phyloP scores from a whole-genome alignment of 306 rosid species.

The Gillenia trifoliata region DNA sequence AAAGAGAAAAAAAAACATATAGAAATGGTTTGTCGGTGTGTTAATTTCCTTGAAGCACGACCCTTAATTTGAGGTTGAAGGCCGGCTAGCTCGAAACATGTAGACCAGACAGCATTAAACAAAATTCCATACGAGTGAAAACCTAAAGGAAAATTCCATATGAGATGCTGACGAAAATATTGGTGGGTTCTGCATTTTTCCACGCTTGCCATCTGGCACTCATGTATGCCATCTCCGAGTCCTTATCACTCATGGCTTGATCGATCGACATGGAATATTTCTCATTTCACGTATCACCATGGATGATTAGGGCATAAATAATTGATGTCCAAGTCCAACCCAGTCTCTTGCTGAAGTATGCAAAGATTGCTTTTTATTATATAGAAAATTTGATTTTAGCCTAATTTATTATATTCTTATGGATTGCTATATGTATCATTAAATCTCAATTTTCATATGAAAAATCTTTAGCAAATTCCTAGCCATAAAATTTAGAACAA shows the following conservation, averaged over 20 bases:
- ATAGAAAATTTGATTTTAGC: too few species aligned
- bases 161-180: not conserved
- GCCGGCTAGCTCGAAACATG: conserved; percentile 9
- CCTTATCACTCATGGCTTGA: not conserved
- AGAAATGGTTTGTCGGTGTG: conserved; percentile 1
- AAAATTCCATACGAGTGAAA: conserved; percentile 2
- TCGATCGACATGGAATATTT: not conserved
- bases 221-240: not conserved
- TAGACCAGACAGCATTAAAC: not conserved
- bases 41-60: conserved; percentile 1
- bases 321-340: not conserved
- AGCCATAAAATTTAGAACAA: too few species aligned
- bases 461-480: too few species aligned
- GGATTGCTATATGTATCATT: not conserved
- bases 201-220: conserved; percentile 8
- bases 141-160: not conserved
- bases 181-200: conserved; percentile 2
- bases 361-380: not conserved
- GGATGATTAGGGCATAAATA: not conserved
- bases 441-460: not conserved
- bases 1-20: not conserved
- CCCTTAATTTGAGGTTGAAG: conserved; percentile 9
- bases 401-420: too few species aligned
- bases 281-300: not conserved
- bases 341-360: not conserved